These are phyloP conservation scores for Musa beccarii DNA, from an alignment of 176 grass and related monocot genomes.

Conservation along the genomic window DNA sequence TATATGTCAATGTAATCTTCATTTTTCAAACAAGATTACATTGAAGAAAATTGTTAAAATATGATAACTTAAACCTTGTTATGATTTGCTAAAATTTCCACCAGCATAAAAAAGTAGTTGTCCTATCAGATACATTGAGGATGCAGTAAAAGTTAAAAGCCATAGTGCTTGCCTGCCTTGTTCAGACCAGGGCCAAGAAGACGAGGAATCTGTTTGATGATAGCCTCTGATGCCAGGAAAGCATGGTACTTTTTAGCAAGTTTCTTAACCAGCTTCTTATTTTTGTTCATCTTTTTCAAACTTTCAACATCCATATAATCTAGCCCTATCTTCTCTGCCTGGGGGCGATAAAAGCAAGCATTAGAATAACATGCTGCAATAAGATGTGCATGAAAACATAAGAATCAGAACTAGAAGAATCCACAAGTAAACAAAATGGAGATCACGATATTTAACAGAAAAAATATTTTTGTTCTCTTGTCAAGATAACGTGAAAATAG, in stretches of 20 bases:
- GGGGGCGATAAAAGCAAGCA: not conserved
- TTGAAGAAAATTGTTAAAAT: too few relatives aligned
- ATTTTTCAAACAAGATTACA: too few relatives aligned
- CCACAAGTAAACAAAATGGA: too few relatives aligned
- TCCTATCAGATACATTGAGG: too few relatives aligned
- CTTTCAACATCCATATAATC: slow-evolving; percentile 79
- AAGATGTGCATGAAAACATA: too few relatives aligned
- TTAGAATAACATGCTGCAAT: not conserved
- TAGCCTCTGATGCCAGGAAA: slow-evolving; percentile 76
- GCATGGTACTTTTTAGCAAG: slow-evolving; percentile 81
- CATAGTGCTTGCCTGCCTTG: slow-evolving; percentile 48
- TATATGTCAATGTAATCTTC: too few relatives aligned
- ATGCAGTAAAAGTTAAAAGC: not conserved
- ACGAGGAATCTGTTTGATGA: slow-evolving; percentile 83
- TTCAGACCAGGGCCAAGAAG: slow-evolving; percentile 91
- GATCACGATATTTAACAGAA: too few relatives aligned
- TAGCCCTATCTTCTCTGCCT: slow-evolving; percentile 57
- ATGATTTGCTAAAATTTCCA: too few relatives aligned
- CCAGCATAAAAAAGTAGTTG: not conserved
- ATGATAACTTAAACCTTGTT: too few relatives aligned
- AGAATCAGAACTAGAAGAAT: too few relatives aligned
- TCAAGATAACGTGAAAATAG: too few relatives aligned
- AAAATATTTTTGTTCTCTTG: too few relatives aligned
- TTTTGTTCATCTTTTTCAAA: slow-evolving; percentile 88
- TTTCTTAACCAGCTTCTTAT: slow-evolving; percentile 85